Evolutionary conservation across 2,329 filamentous ascomycete species (phyloP), one percentile per base, ranked within the genome.

Genomic region (Huntiella moniliformis): DNA sequence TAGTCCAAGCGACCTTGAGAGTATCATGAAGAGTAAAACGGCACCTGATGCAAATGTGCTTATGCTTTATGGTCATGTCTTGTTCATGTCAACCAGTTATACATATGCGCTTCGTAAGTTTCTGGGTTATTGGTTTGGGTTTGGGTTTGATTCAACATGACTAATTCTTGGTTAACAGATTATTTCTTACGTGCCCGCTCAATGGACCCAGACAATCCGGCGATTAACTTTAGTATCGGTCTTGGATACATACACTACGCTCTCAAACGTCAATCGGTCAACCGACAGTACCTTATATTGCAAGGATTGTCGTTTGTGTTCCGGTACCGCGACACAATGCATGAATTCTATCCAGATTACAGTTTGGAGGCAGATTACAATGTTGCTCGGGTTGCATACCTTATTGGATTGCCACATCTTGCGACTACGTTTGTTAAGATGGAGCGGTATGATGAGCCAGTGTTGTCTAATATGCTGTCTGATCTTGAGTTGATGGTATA

Each of bases 221-320:
- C 83, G 54, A 73, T 95, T 52, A 80, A 85, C 51, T 71, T 98
- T 8, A 82, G 75, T 54, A 78, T 95, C 17, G 86, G 79, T 0
- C 71, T 91, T 10, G 79, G 79, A 28, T 96, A 94, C 59, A 73
- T 95, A 35, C 84, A 95, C 58, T 82, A 91, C 58, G 79, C 82
- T 0, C 71, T 95, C 56, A 95, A 96, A 60, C 74, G 88, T 2
- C 84, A 93, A 59, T 78, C 81, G 0, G 84, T 88, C 41, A 96
- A 96, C 57, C 70, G 91, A 1, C 88, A 96, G 57, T 88, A 83
- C 56, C 74, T 86, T 36, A 76, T 95, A 37, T 69, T 84, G 52
- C 87, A 96, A 58, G 91, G 86, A 0, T 70, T 95, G 43, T 68
- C 78, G 0, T 95, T 94, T 55, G 47, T 35, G 1, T 32, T 52